Evolutionary conservation across 192 early-diverging fungal species (phyloP).

Genomic region (Radiomyces spectabilis): DNA sequence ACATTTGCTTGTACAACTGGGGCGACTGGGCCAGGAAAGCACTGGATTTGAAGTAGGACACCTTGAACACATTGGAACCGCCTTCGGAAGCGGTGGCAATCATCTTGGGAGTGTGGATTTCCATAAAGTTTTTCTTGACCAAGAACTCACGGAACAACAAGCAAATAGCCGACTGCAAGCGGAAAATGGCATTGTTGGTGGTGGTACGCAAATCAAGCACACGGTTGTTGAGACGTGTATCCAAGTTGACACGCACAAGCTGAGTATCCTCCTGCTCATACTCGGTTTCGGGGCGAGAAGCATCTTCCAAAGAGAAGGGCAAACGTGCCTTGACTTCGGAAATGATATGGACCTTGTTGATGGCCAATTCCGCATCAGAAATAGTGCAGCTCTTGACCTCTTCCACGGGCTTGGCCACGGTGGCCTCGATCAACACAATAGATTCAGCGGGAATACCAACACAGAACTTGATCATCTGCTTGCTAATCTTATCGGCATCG

Average conservation of each 20-base stretch:
- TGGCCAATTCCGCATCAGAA: constrained; percentile 83
- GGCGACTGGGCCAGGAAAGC: constrained; percentile 98
- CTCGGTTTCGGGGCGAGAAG: constrained; percentile 74
- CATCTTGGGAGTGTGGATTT: constrained; percentile 99
- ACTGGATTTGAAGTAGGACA: constrained; percentile 90
- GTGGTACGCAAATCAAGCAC: constrained; percentile 90
- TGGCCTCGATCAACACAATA: constrained; percentile 81
- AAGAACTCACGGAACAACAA: constrained; percentile 95
- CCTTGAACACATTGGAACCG: constrained; percentile 96
- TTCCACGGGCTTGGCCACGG: constrained; percentile 68
- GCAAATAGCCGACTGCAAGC: constrained; percentile 90
- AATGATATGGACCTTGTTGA: constrained; percentile 65
- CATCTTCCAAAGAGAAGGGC: constrained; percentile 91
- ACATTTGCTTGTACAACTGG: constrained; percentile 99
- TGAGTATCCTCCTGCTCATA: constrained; percentile 59
- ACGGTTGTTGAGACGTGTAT: constrained; percentile 93
- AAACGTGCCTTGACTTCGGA: constrained; percentile 69
- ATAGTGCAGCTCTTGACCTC: constrained; percentile 90
- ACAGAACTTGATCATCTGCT: constrained; percentile 92
- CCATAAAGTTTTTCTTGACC: constrained; percentile 70
- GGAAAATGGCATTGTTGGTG: constrained; percentile 97
- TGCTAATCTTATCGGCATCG: constrained; percentile 73
- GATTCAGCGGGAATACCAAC: constrained; percentile 78
- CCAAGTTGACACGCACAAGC: constrained; percentile 71
- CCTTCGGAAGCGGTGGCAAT: constrained; percentile 90